Evolutionary conservation across 2,329 filamentous ascomycete species (phyloP), one percentile per base, ranked within the genome.

Genomic region (Scedosporium apiospermum): DNA sequence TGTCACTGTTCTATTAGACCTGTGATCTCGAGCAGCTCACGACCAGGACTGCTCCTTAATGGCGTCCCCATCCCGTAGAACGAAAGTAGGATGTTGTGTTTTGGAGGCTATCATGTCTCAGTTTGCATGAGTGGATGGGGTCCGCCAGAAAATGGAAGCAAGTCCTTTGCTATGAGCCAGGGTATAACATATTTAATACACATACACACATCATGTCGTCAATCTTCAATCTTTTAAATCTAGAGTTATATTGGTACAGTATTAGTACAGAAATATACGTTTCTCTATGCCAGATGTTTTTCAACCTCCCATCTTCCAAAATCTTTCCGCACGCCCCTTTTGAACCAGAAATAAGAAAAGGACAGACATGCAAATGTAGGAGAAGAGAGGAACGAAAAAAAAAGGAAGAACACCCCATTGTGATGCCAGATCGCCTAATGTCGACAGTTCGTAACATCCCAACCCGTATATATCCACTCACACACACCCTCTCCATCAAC

Each of bases 191-290:
- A 34, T 38, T 38, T 38, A 38, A 38, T 12, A 38, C 30, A 38
- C n/a, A n/a, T n/a, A n/a, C n/a, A n/a, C 34, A 38, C 34, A 14
- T 38, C 34, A 38, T 38, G 9, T 38, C 34, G 10, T 38, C 30
- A 38, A 38, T 12, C 34, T 38, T 10, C 10, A 38, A 9, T 57
- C 30, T 53, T 62, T 18, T 30, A 55, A 46, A 44, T 44, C 46
- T 59, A 57, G 44, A 42, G 27, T 53, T 27, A 57, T 61, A 49
- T 30, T 61, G 53, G 21, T 61, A 61, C 60, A 61, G 12, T 61
- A 61, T 53, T 61, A 61, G 49, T 61, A 61, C 60, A 61, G 34
- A 49, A 42, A 21, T 58, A 58, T 41, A 58, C 34, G 55, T 58
- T 58, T 58, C 55, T 58, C 55, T 58, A 58, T 58, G 55, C 46